Base-by-base conservation (phyloP, 805 yeast genomes). In the Saccharomycopsis selenospora region DNA sequence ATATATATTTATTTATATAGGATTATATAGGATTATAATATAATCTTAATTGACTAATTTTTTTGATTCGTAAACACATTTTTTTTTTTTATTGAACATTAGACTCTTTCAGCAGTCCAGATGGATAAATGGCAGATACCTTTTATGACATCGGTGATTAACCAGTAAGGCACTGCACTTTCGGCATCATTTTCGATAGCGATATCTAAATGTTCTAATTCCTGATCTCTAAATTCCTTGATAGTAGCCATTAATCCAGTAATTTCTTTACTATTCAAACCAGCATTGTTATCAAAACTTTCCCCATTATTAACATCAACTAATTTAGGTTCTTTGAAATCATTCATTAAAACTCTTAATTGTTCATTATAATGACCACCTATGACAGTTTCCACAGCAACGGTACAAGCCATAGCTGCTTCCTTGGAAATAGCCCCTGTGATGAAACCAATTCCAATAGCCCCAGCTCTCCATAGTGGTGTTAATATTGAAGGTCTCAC, bases 341-440 rank as follows among this genome's bases (percentile, higher is more conserved):
- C 84, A 55, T 79, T 82, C 64, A 77, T 75, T 48, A 93, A 69
- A 36, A 80, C 78, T 46, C 99, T 72, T 55, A 93, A 69, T 64
- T 93, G 99, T 53, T 80, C 82, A 62, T 93, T 93, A 66, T 93
- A 93, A 63, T 93, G 99, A 1, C 86, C 85, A 1, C 99, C 99
- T 63, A 93, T 93, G 4, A 93, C 98, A 0, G 99, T 93, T 65
- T 93, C 99, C 1, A 93, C 98, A 0, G 98, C 98, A 52, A 90
- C 98, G 0, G 99, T 93, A 63, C 99, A 93, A 1, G 99, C 98
- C 99, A 93, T 93, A 2, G 99, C 98, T 2, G 96, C 97, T 62
- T 91, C 96, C 60, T 88, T 87, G 14, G 96, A 83, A 54, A 89
- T 66, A 47, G 85, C 57, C 0, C 96, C 97, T 0, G 98, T 93